Conservation (phyloP, 305 asterid species). For the Lippia alba region DNA sequence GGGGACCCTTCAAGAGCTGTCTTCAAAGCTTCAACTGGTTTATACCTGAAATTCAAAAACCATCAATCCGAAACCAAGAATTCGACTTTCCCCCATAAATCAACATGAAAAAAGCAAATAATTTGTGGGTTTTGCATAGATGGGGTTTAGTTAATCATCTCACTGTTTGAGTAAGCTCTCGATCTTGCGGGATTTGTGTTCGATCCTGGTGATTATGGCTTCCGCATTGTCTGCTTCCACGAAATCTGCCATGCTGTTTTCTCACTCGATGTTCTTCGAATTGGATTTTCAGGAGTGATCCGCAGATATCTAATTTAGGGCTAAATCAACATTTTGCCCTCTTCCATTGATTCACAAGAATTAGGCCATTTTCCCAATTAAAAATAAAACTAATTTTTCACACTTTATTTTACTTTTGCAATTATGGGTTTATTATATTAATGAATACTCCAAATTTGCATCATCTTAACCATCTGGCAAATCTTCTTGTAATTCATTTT, state of each 20-base stretch:
- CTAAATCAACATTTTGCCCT: constrained; percentile 8
- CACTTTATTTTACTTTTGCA: background rate
- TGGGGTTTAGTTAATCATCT: background rate
- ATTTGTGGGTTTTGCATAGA: background rate
- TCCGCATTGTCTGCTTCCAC: constrained; percentile 83
- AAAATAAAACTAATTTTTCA: background rate
- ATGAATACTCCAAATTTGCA: background rate
- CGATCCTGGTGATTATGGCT: constrained; percentile 89
- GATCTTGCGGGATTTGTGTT: constrained; percentile 95
- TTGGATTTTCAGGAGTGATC: constrained; percentile 20
- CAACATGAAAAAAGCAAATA: background rate
- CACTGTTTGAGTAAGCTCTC: constrained; percentile 97
- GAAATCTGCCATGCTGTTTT: constrained; percentile 58
- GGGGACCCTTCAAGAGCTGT: constrained; percentile 97
- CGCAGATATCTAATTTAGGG: constrained; percentile 25
- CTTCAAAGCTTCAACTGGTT: constrained; percentile 96
- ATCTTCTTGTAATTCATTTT: background rate
- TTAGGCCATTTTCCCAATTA: constrained; percentile 3
- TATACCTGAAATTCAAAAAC: constrained; percentile 55
- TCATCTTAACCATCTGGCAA: background rate
- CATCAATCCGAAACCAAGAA: constrained; percentile 4
- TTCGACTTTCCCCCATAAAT: background rate
- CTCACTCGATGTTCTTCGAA: background rate
- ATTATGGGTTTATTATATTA: constrained; percentile 7
- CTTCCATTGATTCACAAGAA: background rate